These are phyloP conservation scores for Teunomyces cretensis DNA, from an alignment of 805 yeast genomes.

Conservation along the genomic window DNA sequence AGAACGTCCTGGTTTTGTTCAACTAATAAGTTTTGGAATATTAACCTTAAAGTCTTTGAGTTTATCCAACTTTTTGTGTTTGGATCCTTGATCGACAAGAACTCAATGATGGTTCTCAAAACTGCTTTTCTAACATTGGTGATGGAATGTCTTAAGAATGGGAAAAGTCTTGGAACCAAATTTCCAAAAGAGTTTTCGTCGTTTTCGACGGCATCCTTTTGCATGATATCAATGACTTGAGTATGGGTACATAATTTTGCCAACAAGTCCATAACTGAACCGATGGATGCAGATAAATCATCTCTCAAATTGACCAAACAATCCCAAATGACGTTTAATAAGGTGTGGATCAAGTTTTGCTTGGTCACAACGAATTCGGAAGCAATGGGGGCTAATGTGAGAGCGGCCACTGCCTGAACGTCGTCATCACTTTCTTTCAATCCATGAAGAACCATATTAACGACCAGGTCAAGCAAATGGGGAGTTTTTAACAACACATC, in stretches of 20 bases:
- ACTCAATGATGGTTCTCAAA: conserved; percentile 73
- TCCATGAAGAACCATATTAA: conserved; percentile 85
- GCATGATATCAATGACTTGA: conserved; percentile 72
- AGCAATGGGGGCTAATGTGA: conserved; percentile 87
- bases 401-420: conserved; percentile 95
- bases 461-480: conserved; percentile 64
- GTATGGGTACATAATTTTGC: conserved; percentile 83
- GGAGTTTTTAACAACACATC: conserved; percentile 66
- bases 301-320: conserved; percentile 82
- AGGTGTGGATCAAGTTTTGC: conserved; percentile 46
- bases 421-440: conserved; percentile 80
- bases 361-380: conserved; percentile 75
- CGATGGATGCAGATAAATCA: conserved; percentile 91
- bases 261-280: conserved; percentile 91
- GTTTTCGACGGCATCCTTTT: conserved; percentile 49
- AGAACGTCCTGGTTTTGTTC: conserved; percentile 84
- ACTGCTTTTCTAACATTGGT: conserved; percentile 89
- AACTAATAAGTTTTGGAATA: conserved; percentile 83
- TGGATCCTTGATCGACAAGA: conserved; percentile 58
- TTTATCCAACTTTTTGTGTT: conserved; percentile 70
- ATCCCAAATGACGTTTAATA: conserved; percentile 81
- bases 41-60: conserved; percentile 66
- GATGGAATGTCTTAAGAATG: conserved; percentile 91
- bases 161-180: conserved; percentile 87
- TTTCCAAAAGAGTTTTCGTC: conserved; percentile 58